These are phyloP conservation scores for Thuja plicata DNA, from an alignment of 83 land plant species.

Conservation along the genomic window DNA sequence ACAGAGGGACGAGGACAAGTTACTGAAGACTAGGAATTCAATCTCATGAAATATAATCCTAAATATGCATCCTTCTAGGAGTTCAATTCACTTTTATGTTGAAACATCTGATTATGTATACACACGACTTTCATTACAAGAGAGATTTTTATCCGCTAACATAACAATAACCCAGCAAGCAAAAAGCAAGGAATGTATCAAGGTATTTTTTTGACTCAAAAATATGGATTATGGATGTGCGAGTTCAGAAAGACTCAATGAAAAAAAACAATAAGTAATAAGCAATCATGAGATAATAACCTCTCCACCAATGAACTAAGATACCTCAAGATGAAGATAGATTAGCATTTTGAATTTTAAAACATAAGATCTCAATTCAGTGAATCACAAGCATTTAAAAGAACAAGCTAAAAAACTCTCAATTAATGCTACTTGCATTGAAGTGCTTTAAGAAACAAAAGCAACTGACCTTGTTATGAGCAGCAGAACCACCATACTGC, in stretches of 20 bases:
- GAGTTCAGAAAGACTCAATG: neutral
- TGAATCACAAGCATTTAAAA: neutral
- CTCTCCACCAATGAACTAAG: neutral
- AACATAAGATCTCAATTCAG: neutral
- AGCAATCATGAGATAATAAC: neutral
- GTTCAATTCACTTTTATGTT: neutral
- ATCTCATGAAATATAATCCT: neutral
- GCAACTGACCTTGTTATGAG: conserved; percentile 85
- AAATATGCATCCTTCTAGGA: neutral
- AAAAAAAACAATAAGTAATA: neutral
- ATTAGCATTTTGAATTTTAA: neutral
- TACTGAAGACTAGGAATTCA: neutral
- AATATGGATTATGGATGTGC: conserved; percentile 1
- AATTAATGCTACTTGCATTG: neutral
- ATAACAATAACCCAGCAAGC: neutral
- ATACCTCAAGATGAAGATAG: neutral
- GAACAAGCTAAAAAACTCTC: neutral
- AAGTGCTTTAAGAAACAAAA: neutral
- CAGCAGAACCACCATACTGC: conserved; percentile 95
- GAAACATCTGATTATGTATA: neutral
- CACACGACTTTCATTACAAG: no score
- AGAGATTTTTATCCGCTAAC: neutral
- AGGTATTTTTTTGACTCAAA: neutral
- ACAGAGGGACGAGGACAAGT: neutral
- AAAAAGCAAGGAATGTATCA: neutral